Evolutionary conservation across 2,329 filamentous ascomycete genomes (phyloP).

Genomic region (Alternaria sp.): DNA sequence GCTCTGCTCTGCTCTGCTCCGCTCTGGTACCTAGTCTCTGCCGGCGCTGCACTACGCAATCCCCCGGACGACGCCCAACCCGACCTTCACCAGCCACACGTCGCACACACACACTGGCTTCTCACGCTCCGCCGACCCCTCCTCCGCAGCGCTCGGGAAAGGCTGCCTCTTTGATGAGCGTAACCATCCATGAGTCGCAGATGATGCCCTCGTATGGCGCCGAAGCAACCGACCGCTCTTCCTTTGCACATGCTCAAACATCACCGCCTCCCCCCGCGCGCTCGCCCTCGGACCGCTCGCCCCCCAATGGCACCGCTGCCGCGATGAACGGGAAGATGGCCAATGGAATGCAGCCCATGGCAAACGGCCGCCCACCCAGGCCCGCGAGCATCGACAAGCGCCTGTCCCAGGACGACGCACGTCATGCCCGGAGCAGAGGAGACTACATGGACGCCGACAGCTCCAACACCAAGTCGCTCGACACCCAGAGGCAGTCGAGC

Average conservation of each 20-base stretch:
- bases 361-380: conserved; percentile 46
- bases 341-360: conserved; percentile 44
- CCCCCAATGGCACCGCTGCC: conserved; percentile 35
- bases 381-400: conserved; percentile 43
- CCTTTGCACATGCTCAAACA: conserved; percentile 42
- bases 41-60: conserved; percentile 15
- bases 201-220: conserved; percentile 60
- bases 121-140: conserved; percentile 32
- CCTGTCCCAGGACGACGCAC: conserved; percentile 44
- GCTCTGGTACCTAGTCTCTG: conserved; percentile 3
- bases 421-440: conserved; percentile 20
- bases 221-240: conserved; percentile 49
- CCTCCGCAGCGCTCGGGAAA: conserved; percentile 34
- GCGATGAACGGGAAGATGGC: conserved; percentile 43
- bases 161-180: conserved; percentile 39
- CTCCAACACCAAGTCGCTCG: conserved; percentile 25
- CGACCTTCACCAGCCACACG: conserved; percentile 19
- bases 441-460: conserved; percentile 26
- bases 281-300: conserved; percentile 34
- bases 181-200: conserved; percentile 44
- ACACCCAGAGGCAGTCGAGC: conserved; percentile 32
- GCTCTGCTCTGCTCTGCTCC: conserved; percentile 1
- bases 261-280: conserved; percentile 38
- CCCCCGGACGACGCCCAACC: conserved; percentile 14
- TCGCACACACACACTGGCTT: conserved; percentile 29